Evolutionary conservation across 768 basidiomycete genomes (phyloP).

Genomic region (Hygrocybe coccinea): DNA sequence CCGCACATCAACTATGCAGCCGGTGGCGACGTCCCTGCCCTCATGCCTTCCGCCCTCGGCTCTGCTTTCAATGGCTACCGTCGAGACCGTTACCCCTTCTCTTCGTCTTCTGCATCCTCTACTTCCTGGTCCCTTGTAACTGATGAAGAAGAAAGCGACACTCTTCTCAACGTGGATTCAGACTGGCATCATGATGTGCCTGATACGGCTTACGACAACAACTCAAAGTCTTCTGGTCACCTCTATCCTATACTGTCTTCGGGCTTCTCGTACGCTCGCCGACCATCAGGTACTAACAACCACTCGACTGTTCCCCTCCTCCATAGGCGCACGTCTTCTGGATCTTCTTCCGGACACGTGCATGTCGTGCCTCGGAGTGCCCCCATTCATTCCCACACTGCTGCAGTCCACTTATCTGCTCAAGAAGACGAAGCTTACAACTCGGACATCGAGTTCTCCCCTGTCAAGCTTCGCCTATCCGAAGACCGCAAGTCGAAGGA

Average conservation of each 20-base stretch:
- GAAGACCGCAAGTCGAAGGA: conserved; percentile 20
- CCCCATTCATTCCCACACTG: conserved; percentile 36
- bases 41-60: conserved; percentile 64
- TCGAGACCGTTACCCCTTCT: conserved; percentile 43
- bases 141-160: conserved; percentile 59
- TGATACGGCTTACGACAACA: conserved; percentile 37
- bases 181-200: conserved; percentile 40
- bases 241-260: conserved; percentile 36
- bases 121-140: conserved; percentile 60
- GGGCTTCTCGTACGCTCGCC: conserved; percentile 60
- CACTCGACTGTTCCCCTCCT: conserved; percentile 54
- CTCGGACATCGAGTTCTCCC: conserved; percentile 37
- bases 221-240: conserved; percentile 39
- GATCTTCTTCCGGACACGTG: conserved; percentile 35
- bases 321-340: conserved; percentile 50
- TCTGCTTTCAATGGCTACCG: conserved; percentile 45
- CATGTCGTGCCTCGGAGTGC: conserved; percentile 41
- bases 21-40: conserved; percentile 60
- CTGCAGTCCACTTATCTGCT: conserved; percentile 35
- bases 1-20: conserved; percentile 51
- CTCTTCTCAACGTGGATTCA: conserved; percentile 30
- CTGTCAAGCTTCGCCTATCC: conserved; percentile 6
- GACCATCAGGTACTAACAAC: conserved; percentile 68
- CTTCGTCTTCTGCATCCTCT: conserved; percentile 63
- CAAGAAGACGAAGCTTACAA: conserved; percentile 43